These are phyloP conservation scores for Fusarium domesticum DNA, from an alignment of 2,329 filamentous ascomycete species.

Conservation along the genomic window DNA sequence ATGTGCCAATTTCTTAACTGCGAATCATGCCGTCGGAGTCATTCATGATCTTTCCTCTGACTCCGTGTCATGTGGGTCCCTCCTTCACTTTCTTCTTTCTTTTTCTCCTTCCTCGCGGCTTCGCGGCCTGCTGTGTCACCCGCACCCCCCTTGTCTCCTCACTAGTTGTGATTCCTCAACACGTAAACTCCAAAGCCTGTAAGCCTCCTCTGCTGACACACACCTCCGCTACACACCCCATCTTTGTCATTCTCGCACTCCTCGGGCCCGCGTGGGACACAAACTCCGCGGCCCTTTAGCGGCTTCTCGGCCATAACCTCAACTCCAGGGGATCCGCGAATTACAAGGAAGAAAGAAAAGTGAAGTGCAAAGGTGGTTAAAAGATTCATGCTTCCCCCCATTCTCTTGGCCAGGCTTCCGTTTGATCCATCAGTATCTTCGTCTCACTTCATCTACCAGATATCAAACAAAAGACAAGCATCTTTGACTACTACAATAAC, in stretches of 20 bases:
- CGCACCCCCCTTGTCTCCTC: constrained; percentile 11
- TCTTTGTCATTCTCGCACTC: constrained; percentile 19
- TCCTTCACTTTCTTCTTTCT: neutral
- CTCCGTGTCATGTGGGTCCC: neutral
- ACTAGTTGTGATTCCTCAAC: constrained; percentile 7
- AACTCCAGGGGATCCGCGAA: constrained; percentile 23
- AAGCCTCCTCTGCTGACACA: neutral
- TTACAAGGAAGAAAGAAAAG: constrained; percentile 22
- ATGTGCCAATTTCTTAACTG: neutral
- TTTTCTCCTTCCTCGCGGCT: constrained; percentile 13
- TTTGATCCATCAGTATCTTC: constrained; percentile 7
- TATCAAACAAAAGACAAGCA: constrained; percentile 5
- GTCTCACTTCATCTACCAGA: constrained; percentile 10
- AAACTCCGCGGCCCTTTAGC: constrained; percentile 32
- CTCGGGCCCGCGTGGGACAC: constrained; percentile 32
- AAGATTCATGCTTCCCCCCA: constrained; percentile 26
- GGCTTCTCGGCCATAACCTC: constrained; percentile 29
- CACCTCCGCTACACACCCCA: constrained; percentile 13
- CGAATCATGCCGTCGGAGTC: constrained; percentile 5
- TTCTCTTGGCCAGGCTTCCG: constrained; percentile 5
- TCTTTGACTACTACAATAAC: neutral
- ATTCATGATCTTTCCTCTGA: constrained; percentile 1
- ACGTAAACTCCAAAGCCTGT: neutral
- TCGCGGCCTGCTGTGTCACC: constrained; percentile 21
- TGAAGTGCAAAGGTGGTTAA: constrained; percentile 28